These are phyloP conservation scores for Avicennia marina DNA, from an alignment of 257 asterid species.

Conservation along the genomic window DNA sequence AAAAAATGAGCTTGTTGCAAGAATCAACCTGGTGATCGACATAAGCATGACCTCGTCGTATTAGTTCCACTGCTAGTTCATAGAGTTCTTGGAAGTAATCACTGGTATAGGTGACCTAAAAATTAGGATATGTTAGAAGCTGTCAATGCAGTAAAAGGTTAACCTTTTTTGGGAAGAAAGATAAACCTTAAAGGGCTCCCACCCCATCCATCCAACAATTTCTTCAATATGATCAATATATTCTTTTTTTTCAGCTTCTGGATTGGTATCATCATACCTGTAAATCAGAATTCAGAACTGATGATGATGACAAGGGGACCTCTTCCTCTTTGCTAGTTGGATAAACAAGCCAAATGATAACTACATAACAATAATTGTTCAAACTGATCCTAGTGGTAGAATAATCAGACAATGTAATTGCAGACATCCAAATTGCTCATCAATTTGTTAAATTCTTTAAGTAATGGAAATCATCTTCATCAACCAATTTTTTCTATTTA, in stretches of 20 bases:
- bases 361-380: no score
- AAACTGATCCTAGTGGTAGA: no score
- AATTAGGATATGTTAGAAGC: conserved; percentile 14
- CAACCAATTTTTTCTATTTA: no score
- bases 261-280: conserved; percentile 95
- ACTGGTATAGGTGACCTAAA: conserved; percentile 86
- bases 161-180: conserved; percentile 5
- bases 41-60: conserved; percentile 79
- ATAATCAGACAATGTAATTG: no score
- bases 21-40: conserved; percentile 91
- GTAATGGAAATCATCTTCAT: no score
- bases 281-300: conserved; percentile 8
- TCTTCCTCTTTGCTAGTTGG: no score
- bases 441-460: no score
- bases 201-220: conserved; percentile 97
- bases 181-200: conserved; percentile 90
- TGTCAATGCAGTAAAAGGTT: background rate
- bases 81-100: conserved; percentile 89
- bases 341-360: no score
- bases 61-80: conserved; percentile 89
- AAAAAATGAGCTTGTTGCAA: conserved; percentile 3
- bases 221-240: conserved; percentile 88
- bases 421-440: no score
- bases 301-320: no score
- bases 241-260: conserved; percentile 96